Evolutionary conservation across 192 early-diverging fungal genomes (phyloP).

Genomic region (Phlyctochytrium bullatum): DNA sequence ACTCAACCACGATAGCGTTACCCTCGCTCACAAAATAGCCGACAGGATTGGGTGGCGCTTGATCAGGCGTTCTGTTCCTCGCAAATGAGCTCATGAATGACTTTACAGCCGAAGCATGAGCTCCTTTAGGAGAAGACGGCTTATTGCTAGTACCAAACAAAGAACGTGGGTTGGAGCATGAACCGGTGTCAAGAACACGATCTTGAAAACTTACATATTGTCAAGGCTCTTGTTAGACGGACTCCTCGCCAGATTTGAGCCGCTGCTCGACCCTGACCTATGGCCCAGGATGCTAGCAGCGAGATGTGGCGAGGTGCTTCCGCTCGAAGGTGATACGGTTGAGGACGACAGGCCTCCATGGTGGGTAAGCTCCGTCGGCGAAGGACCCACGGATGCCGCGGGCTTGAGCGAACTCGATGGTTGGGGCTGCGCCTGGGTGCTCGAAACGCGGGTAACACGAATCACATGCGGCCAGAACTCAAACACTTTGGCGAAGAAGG

Average conservation of each 20-base stretch:
- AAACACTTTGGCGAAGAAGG: slow-evolving; percentile 86
- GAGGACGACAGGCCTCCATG: too few species aligned
- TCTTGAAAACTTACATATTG: neutral
- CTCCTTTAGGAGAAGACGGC: slow-evolving; percentile 14
- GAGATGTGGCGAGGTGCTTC: neutral
- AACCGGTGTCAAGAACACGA: neutral
- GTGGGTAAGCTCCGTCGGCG: too few species aligned
- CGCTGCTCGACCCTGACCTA: neutral
- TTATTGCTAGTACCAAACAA: slow-evolving; percentile 27
- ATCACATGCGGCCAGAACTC: slow-evolving; percentile 92
- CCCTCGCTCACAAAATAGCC: neutral
- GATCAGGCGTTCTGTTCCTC: neutral
- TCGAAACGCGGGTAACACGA: slow-evolving; percentile 41
- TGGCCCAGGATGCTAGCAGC: neutral
- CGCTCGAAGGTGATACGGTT: too few species aligned
- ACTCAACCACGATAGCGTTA: slow-evolving; percentile 23
- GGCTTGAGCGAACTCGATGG: too few species aligned
- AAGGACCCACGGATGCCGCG: too few species aligned
- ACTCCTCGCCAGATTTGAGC: neutral
- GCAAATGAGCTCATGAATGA: slow-evolving; percentile 7
- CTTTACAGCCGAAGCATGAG: neutral
- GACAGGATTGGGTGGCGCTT: neutral
- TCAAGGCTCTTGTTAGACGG: neutral
- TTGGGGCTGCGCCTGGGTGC: too few species aligned
- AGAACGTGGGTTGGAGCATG: too few species aligned